These are phyloP conservation scores for Fusarium devonianum DNA, from an alignment of 2,329 filamentous ascomycete species.

Conservation along the genomic window DNA sequence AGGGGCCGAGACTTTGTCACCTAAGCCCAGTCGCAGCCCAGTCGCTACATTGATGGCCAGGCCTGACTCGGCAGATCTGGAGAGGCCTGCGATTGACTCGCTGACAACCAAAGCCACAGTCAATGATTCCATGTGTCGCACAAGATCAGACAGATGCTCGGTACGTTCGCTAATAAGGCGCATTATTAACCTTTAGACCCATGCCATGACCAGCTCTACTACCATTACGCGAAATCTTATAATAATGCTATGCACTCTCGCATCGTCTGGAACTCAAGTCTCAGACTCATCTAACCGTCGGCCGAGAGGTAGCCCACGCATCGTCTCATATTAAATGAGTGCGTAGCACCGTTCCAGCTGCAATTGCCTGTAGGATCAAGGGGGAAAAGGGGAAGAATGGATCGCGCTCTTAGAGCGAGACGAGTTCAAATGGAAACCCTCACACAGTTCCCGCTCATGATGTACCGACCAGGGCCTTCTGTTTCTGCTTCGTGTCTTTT, in stretches of 20 bases:
- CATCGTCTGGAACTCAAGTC: constrained; percentile 15
- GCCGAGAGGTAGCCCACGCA: constrained; percentile 13
- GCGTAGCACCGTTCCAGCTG: constrained; percentile 29
- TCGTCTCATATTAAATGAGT: constrained; percentile 13
- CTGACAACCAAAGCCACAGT: neutral
- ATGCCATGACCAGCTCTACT: neutral
- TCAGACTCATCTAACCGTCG: constrained; percentile 15
- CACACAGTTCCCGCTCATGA: constrained; percentile 15
- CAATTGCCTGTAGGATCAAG: constrained; percentile 1
- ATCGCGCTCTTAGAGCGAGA: too few relatives aligned
- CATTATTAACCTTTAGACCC: constrained; percentile 2
- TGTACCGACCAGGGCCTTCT: constrained; percentile 16
- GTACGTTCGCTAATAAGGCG: constrained; percentile 8
- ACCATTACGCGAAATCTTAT: neutral
- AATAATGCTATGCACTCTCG: constrained; percentile 8
- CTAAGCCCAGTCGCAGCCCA: neutral
- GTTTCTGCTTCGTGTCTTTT: too few relatives aligned
- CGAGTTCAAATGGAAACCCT: too few relatives aligned
- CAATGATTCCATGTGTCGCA: constrained; percentile 5
- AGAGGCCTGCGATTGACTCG: constrained; percentile 28
- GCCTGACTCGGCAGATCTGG: constrained; percentile 29
- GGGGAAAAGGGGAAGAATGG: constrained; percentile 15
- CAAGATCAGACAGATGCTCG: constrained; percentile 13
- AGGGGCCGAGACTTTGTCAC: constrained; percentile 2
- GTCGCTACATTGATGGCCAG: neutral